Evolutionary conservation across 352 stramenopile species (phyloP).

Genomic region (Phytopythium cucurbitacearum): DNA sequence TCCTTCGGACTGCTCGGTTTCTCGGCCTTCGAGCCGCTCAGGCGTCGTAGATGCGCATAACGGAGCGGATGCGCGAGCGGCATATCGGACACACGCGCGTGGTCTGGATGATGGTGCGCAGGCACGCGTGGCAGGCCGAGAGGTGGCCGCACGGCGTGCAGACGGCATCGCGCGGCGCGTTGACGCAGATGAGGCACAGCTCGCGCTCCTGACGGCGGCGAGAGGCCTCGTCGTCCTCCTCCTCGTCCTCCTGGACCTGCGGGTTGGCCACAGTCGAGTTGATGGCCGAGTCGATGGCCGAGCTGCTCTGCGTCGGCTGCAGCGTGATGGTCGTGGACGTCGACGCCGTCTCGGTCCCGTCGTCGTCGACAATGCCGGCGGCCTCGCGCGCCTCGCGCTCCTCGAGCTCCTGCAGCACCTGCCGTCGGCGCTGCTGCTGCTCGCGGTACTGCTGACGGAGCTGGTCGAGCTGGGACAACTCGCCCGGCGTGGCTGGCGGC

Average conservation of each 20-base stretch:
- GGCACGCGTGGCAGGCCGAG: constrained; percentile 35
- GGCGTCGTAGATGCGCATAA: constrained; percentile 44
- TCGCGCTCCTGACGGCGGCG: background rate
- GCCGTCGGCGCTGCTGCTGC: background rate
- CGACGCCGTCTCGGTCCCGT: too few species aligned
- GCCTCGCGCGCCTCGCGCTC: background rate
- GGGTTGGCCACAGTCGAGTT: too few species aligned
- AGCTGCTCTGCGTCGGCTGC: too few species aligned
- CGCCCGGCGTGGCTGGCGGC: background rate
- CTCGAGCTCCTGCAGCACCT: constrained; percentile 15
- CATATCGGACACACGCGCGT: constrained; percentile 40
- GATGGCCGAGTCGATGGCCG: too few species aligned
- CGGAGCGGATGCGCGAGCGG: constrained; percentile 26
- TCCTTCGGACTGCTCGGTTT: background rate
- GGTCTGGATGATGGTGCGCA: constrained; percentile 29
- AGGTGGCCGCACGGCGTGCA: constrained; percentile 54
- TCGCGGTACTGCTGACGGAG: constrained; percentile 6
- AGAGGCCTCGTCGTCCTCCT: too few species aligned
- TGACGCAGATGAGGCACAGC: constrained; percentile 46
- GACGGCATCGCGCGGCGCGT: constrained; percentile 34
- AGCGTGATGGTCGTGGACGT: too few species aligned
- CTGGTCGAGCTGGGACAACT: constrained; percentile 1
- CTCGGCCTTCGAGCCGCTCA: background rate
- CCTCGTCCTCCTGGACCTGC: too few species aligned
- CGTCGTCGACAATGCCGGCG: too few species aligned